Conservation (phyloP, 2,329 filamentous ascomycete species). For the Exophiala spinifera region DNA sequence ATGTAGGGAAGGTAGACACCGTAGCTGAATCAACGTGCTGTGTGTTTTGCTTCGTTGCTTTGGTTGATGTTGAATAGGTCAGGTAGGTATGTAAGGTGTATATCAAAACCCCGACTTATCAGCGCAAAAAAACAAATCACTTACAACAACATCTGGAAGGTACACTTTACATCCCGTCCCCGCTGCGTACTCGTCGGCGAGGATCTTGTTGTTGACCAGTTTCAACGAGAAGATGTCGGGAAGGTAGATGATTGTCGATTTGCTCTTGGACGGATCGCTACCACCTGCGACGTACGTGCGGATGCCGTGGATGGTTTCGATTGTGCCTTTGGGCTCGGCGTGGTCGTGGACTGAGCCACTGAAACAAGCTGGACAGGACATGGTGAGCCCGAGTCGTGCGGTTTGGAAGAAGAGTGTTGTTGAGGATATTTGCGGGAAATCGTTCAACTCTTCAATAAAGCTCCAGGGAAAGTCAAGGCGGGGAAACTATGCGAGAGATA, state of each 20-base stretch:
- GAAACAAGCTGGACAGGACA: conserved; percentile 44
- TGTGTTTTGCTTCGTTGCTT: too few relatives aligned
- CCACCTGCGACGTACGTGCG: conserved; percentile 48
- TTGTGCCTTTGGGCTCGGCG: conserved; percentile 45
- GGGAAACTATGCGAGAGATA: too few relatives aligned
- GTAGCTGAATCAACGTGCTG: too few relatives aligned
- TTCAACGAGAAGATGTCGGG: conserved; percentile 57
- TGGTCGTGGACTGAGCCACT: conserved; percentile 44
- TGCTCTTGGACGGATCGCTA: conserved; percentile 27
- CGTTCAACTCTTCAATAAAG: too few relatives aligned
- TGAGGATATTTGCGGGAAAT: too few relatives aligned
- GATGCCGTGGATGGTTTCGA: conserved; percentile 49
- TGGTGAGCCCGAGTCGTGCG: conserved; percentile 6
- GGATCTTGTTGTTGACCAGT: conserved; percentile 52
- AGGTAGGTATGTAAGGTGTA: too few relatives aligned
- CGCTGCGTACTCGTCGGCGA: conserved; percentile 54
- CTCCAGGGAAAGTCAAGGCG: too few relatives aligned
- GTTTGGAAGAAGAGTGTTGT: too few relatives aligned
- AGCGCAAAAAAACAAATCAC: too few relatives aligned
- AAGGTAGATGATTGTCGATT: conserved; percentile 50
- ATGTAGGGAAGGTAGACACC: too few relatives aligned
- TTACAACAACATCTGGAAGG: conserved; percentile 30
- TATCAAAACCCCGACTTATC: too few relatives aligned
- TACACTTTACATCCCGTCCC: conserved; percentile 30
- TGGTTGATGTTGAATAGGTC: too few relatives aligned